Evolutionary conservation across 345 rosid genomes (phyloP).

Genomic region (Litchi chinensis): DNA sequence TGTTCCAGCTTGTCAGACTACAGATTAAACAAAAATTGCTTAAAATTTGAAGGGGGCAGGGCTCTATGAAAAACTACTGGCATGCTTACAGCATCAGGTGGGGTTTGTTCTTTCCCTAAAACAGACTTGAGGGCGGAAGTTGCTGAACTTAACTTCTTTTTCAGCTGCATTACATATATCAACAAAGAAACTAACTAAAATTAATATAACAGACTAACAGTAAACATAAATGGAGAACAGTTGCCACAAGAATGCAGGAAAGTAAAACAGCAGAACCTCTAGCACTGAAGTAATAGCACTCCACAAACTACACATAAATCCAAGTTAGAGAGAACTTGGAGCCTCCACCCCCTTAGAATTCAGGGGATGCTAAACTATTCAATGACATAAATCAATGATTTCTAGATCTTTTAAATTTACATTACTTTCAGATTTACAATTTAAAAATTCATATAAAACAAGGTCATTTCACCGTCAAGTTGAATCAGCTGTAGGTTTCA

Average conservation of each 20-base stretch:
- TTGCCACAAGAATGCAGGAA: neutral
- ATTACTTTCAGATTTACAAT: neutral
- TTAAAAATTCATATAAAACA: neutral
- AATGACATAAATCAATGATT: neutral
- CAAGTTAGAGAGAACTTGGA: neutral
- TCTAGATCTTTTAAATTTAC: neutral
- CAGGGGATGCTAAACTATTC: neutral
- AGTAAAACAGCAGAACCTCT: conserved; percentile 11
- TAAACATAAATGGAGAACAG: neutral
- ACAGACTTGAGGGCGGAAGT: conserved; percentile 65
- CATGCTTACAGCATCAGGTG: conserved; percentile 56
- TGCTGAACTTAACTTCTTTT: conserved; percentile 72
- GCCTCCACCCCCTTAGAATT: neutral
- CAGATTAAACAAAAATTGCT: conserved; percentile 20
- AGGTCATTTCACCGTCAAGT: conserved; percentile 2
- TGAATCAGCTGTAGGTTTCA: neutral
- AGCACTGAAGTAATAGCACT: neutral
- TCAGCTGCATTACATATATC: conserved; percentile 44
- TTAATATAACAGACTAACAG: neutral
- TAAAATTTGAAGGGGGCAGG: conserved; percentile 12
- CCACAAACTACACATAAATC: neutral
- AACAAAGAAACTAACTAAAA: conserved; percentile 2
- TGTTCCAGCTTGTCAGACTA: conserved; percentile 64
- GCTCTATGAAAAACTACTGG: conserved; percentile 13
- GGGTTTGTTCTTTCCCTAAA: conserved; percentile 55